Evolutionary conservation across 78 protist genomes (phyloP).

Genomic region (Guillardia theta): DNA sequence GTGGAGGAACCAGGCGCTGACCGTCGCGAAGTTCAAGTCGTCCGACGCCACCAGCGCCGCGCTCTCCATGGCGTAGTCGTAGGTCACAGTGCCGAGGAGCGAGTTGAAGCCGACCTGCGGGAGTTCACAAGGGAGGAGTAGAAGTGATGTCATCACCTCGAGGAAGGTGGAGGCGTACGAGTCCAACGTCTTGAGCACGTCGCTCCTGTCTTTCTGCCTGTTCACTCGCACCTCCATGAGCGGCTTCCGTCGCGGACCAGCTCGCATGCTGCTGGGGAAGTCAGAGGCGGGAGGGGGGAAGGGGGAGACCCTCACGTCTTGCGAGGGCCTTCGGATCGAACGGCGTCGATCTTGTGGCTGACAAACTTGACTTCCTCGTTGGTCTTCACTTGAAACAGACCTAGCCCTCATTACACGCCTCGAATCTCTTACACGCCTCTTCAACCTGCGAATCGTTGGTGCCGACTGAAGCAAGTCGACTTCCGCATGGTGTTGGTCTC

Average conservation of each 20-base stretch:
- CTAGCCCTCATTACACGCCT: no score
- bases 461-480: background rate
- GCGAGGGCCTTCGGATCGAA: background rate
- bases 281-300: background rate
- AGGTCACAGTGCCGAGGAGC: constrained; percentile 27
- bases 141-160: background rate
- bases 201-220: background rate
- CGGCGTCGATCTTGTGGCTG: background rate
- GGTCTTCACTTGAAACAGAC: background rate
- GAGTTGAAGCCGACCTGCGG: constrained; percentile 15
- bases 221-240: background rate
- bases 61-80: constrained; percentile 28
- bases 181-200: background rate
- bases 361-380: background rate
- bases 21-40: background rate
- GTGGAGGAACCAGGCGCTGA: background rate
- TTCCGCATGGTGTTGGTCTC: background rate
- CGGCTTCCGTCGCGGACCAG: background rate
- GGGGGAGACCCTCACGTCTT: background rate
- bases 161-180: background rate
- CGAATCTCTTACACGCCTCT: no score
- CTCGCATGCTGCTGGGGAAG: background rate
- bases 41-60: background rate
- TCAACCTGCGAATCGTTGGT: background rate
- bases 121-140: background rate